A percentile compares a stretch with the other conserved stretches of the same genome.
Conservation (phyloP, 306 rosid genomes). For the Neltuma alba region DNA sequence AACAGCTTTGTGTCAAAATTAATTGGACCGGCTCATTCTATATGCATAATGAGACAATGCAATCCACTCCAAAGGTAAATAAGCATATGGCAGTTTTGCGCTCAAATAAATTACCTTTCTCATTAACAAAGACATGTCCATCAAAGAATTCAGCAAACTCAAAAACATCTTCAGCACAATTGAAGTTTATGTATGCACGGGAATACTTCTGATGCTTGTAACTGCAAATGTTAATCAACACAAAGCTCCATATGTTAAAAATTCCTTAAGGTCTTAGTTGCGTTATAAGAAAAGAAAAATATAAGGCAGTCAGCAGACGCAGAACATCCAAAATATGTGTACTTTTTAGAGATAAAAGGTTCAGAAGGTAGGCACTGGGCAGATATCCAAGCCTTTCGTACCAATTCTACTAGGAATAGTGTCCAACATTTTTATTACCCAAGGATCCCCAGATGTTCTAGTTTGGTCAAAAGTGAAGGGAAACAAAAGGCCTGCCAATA, state of each 20-base stretch:
- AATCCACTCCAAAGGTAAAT: slow-evolving; percentile 12
- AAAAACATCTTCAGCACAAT: slow-evolving; percentile 68
- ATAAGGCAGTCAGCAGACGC: neutral
- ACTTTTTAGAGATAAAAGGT: neutral
- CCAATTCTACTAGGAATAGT: neutral
- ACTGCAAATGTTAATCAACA: slow-evolving; percentile 56
- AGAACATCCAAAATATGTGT: neutral
- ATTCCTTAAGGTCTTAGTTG: neutral
- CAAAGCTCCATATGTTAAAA: slow-evolving; percentile 32
- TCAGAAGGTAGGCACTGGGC: neutral
- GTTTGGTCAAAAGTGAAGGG: neutral
- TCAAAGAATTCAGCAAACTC: slow-evolving; percentile 84
- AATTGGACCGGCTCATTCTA: neutral
- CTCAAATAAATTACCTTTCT: slow-evolving; percentile 63
- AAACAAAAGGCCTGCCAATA: neutral
- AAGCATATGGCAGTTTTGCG: neutral
- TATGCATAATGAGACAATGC: neutral
- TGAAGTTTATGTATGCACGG: slow-evolving; percentile 86
- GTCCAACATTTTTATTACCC: neutral
- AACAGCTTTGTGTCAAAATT: neutral
- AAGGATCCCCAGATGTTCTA: neutral
- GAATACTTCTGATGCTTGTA: slow-evolving; percentile 74
- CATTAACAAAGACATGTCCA: slow-evolving; percentile 92
- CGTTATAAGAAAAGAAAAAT: neutral
- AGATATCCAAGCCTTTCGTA: neutral